Base-by-base conservation (phyloP, 176 grass and related monocot genomes). In the Triticum aestivum region DNA sequence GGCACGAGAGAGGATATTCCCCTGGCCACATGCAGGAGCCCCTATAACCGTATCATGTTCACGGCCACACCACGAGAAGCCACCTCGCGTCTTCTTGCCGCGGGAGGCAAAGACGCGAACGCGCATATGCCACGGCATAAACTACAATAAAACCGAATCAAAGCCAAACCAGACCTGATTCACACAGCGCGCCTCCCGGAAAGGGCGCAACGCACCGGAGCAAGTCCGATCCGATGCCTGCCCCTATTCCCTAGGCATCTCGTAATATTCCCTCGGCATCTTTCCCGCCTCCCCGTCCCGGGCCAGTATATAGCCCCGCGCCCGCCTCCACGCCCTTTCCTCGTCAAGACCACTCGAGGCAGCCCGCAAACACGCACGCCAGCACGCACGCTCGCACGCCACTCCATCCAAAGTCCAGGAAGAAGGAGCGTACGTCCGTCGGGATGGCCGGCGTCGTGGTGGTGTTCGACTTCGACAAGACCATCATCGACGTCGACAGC, bases 401-500 rank as follows among this genome's bases (percentile, higher is more conserved):
- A 27, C 27, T 27, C 27, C 27, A 27, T 27, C 27, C 27, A 27
- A 27, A 27, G 27, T 23, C 24, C 62, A 65, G 0, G 26, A 11
- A 65, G 24, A 65, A n/a, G 20, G 29, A 17, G 0, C 13, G 11
- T 47, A 12, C 44, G 13, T 51, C 58, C 44, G 13, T 51, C 65
- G 33, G 14, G 33, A 89, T 92, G 88, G 88, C 86, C 51, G 88
- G 88, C n/a, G 79, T 85, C 18, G 51, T 94, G 0, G 82, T 91
- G 39, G 90, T 94, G 69, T 93, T 97, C 86, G 95, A 97, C 89
- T 97, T 94, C 84, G 95, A 97, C 89, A 94, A 97, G 90, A 97
- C 95, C 2, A 97, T 97, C 88, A 93, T 97, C 65, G 92, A 91
- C 87, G 90, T 94, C 61, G 95, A 97, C 91, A 97, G 92, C 89